Evolutionary conservation across 345 rosid genomes (phyloP), one percentile per base, ranked within the genome.

Genomic region (Orychophragmus violaceus): DNA sequence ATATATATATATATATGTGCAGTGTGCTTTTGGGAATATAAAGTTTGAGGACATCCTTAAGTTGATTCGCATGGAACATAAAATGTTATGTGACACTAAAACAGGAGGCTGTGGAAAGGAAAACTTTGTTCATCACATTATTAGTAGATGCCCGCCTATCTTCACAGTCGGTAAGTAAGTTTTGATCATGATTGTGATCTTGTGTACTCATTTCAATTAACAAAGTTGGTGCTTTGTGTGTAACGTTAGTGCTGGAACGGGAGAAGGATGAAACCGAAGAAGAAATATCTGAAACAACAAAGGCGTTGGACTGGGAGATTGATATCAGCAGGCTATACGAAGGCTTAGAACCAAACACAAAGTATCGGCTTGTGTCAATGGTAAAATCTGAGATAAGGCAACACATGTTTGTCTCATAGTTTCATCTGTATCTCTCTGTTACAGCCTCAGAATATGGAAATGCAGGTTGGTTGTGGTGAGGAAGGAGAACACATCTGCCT

Each of bases 291-390:
- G 75, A 44, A 32, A 71, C 75, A 44, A 35, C 51, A 24, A 55
- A 63, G 3, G 75, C 75, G 8, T 71, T 71, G 50, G 58, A 30
- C 17, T 45, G 69, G 68, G 64, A 71, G 50, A 71, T 71, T 55
- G 70, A 63, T 35, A 17, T 63, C 6, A 71, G 70, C 49, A 44
- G 49, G 57, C 64, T 55, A 13, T 71, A 63, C 30, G 51, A 71
- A 63, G 69, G 50, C 23, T 45, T 54, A 27, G 33, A 63, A 33
- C 50, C 18, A 46, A 54, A 33, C n/a, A 71, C 57, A 5, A 63
- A 25, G 63, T 55, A 71, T 58, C 64, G 50, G 30, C 69, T 64
- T 71, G 70, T 55, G 24, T 71, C 76, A 35, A 63, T 71, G 76
- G 70, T 71, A 71, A 63, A 54, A 18, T 64, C 42, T 32, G 69